phyloP scores from a whole-genome alignment of 2,329 filamentous ascomycete genomes.

The Fusarium nanum region DNA sequence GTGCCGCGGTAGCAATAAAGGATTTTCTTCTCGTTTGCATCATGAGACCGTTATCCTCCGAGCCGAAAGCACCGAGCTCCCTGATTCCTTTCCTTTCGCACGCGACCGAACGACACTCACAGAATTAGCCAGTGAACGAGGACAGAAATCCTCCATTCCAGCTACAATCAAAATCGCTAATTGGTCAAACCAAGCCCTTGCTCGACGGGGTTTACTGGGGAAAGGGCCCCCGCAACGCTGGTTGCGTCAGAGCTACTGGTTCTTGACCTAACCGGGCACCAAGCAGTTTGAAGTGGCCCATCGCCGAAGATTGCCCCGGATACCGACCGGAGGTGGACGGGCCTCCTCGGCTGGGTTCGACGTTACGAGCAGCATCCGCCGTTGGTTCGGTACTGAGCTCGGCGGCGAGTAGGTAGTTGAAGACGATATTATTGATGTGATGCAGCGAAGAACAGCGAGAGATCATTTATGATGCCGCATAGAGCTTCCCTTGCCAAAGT shows the following conservation, averaged over 20 bases:
- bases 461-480: not conserved
- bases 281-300: slow-evolving; percentile 26
- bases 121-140: slow-evolving; percentile 20
- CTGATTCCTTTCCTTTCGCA: slow-evolving; percentile 23
- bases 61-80: slow-evolving; percentile 34
- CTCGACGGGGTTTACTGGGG: slow-evolving; percentile 14
- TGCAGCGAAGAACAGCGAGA: not conserved
- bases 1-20: not conserved
- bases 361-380: slow-evolving; percentile 39
- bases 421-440: not conserved
- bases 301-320: slow-evolving; percentile 44
- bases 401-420: slow-evolving; percentile 10
- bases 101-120: slow-evolving; percentile 7
- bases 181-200: slow-evolving; percentile 23
- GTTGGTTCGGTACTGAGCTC: slow-evolving; percentile 34
- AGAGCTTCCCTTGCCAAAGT: not conserved
- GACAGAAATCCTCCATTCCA: slow-evolving; percentile 39
- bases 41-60: slow-evolving; percentile 16
- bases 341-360: slow-evolving; percentile 43
- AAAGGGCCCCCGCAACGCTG: slow-evolving; percentile 18
- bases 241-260: slow-evolving; percentile 41
- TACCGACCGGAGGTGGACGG: slow-evolving; percentile 45
- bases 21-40: slow-evolving; percentile 8
- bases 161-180: slow-evolving; percentile 25
- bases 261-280: slow-evolving; percentile 24